These are phyloP conservation scores for Olyra latifolia DNA, from an alignment of 176 grass and related monocot species.

Conservation along the genomic window DNA sequence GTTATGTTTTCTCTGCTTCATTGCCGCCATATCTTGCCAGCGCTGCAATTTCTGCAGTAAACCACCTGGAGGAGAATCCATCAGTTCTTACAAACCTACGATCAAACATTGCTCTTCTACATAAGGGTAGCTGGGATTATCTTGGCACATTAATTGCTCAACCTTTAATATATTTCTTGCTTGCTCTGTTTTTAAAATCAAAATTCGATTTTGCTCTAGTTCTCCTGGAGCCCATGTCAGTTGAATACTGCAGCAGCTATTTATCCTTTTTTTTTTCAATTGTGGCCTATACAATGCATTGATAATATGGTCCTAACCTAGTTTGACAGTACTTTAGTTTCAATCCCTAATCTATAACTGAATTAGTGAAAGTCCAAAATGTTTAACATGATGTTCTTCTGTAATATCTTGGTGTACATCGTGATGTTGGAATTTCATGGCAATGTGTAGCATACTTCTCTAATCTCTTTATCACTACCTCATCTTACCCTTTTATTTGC, in stretches of 20 bases:
- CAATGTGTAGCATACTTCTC: background rate
- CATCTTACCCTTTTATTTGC: background rate
- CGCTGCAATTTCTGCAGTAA: constrained; percentile 55
- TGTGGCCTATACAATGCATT: background rate
- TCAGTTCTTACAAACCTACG: constrained; percentile 44
- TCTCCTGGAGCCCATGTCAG: background rate
- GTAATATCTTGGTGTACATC: background rate
- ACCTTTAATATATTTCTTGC: background rate
- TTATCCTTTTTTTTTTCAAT: background rate
- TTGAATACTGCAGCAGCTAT: background rate
- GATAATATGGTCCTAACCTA: background rate
- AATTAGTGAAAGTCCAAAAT: background rate
- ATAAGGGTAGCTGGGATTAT: constrained; percentile 31
- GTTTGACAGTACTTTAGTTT: background rate
- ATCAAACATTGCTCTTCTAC: constrained; percentile 40
- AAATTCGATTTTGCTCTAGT: background rate
- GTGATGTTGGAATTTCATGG: background rate
- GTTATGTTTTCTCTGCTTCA: constrained; percentile 62
- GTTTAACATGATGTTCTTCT: background rate
- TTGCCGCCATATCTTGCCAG: constrained; percentile 63
- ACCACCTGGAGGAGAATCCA: constrained; percentile 52
- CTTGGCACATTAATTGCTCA: background rate
- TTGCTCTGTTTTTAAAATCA: background rate
- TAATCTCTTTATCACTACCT: background rate
- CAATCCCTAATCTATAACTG: background rate